phyloP scores from a whole-genome alignment of 306 rosid genomes.

The Inga laurina region DNA sequence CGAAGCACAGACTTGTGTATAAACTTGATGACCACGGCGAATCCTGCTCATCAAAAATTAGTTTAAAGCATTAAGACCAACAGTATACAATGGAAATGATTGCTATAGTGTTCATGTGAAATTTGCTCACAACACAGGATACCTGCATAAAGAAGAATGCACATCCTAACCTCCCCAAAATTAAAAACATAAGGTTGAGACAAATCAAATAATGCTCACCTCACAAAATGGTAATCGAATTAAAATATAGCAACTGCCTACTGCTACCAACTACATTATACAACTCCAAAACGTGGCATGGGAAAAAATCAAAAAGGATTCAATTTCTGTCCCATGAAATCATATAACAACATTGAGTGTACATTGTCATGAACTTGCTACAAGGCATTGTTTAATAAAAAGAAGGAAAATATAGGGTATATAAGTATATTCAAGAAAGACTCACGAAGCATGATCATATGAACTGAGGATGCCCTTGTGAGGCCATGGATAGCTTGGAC shows the following conservation, averaged over 20 bases:
- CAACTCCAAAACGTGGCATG: slow-evolving; percentile 7
- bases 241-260: not conserved
- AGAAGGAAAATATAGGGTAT: not conserved
- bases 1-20: slow-evolving; percentile 92
- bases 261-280: not conserved
- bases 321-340: not conserved
- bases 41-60: slow-evolving; percentile 67
- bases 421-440: slow-evolving; percentile 17
- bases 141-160: not conserved
- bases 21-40: slow-evolving; percentile 99
- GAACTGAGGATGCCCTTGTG: slow-evolving; percentile 97
- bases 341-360: not conserved
- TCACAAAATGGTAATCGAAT: not conserved
- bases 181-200: not conserved
- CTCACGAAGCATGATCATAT: slow-evolving; percentile 97
- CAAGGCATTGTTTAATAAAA: not conserved
- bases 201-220: not conserved
- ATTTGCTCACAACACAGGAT: not conserved
- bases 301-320: not conserved
- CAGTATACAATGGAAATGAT: not conserved
- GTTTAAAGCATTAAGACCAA: not conserved
- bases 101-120: slow-evolving; percentile 12
- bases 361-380: not conserved
- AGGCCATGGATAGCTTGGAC: slow-evolving; percentile 98
- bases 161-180: not conserved